Conservation (phyloP, 345 rosid genomes). For the Lepidium aucheri region DNA sequence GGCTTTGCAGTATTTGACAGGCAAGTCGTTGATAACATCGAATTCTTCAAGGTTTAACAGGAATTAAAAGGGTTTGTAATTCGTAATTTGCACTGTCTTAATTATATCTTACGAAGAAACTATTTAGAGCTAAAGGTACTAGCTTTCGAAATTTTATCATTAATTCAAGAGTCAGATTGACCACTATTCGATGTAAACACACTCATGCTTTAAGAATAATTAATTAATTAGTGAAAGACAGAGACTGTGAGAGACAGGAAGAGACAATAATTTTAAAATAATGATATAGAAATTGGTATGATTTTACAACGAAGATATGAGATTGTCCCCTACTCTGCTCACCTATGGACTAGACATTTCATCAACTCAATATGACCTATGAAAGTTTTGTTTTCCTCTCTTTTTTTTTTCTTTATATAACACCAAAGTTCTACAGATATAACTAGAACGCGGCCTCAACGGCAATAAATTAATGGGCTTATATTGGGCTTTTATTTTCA, state of each 20-base stretch:
- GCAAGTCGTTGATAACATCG: constrained; percentile 20
- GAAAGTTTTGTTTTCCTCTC: too few relatives aligned
- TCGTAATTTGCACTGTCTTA: too few relatives aligned
- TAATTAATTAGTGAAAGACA: background rate
- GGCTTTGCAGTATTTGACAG: constrained; percentile 44
- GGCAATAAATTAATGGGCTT: too few relatives aligned
- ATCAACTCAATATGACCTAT: background rate
- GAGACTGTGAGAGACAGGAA: constrained; percentile 3
- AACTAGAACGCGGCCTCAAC: too few relatives aligned
- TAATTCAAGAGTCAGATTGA: background rate
- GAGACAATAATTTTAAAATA: background rate
- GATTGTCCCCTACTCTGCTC: constrained; percentile 2
- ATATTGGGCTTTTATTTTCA: too few relatives aligned
- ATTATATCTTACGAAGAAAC: too few relatives aligned
- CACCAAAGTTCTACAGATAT: too few relatives aligned
- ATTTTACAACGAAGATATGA: constrained; percentile 4
- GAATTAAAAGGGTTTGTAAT: background rate
- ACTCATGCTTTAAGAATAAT: background rate
- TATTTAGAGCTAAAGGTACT: too few relatives aligned
- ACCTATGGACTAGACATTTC: constrained; percentile 9
- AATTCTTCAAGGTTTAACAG: constrained; percentile 5
- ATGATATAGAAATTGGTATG: background rate
- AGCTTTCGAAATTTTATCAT: too few relatives aligned
- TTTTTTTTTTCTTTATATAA: too few relatives aligned
- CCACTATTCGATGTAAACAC: background rate